A percentile compares a stretch with the other conserved stretches of the same genome.
phyloP scores from a whole-genome alignment of 768 basidiomycete genomes.

The Lactarius sp. region DNA sequence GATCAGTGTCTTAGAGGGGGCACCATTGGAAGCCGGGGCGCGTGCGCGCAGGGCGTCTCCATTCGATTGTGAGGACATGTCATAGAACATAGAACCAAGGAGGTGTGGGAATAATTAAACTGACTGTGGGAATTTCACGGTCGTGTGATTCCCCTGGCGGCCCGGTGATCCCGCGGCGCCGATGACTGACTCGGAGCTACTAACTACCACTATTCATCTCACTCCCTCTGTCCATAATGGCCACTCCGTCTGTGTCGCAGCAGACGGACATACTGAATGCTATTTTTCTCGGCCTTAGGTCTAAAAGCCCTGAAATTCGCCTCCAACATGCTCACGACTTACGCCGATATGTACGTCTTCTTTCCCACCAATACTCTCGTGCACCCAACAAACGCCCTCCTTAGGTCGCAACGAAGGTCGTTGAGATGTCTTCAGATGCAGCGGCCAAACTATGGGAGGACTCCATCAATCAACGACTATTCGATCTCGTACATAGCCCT shows the following conservation, averaged over 20 bases:
- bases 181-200: neutral
- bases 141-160: constrained; percentile 6
- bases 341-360: constrained; percentile 60
- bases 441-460: constrained; percentile 84
- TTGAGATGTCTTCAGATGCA: constrained; percentile 78
- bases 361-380: neutral
- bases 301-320: constrained; percentile 58
- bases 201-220: neutral
- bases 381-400: constrained; percentile 12
- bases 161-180: neutral
- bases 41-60: constrained; percentile 14
- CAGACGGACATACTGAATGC: constrained; percentile 59
- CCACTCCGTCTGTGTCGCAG: constrained; percentile 50
- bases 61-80: constrained; percentile 18
- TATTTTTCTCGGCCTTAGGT: constrained; percentile 65
- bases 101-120: neutral
- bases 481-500: constrained; percentile 80
- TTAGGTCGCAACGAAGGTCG: constrained; percentile 67
- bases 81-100: neutral
- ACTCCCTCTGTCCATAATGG: constrained; percentile 40
- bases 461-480: constrained; percentile 71
- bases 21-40: constrained; percentile 15
- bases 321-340: constrained; percentile 66
- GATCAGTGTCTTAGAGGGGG: constrained; percentile 45
- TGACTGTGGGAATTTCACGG: neutral